Evolutionary conservation across 1,284 basidiomycete species (phyloP).

Genomic region (Stereum hirsutum): DNA sequence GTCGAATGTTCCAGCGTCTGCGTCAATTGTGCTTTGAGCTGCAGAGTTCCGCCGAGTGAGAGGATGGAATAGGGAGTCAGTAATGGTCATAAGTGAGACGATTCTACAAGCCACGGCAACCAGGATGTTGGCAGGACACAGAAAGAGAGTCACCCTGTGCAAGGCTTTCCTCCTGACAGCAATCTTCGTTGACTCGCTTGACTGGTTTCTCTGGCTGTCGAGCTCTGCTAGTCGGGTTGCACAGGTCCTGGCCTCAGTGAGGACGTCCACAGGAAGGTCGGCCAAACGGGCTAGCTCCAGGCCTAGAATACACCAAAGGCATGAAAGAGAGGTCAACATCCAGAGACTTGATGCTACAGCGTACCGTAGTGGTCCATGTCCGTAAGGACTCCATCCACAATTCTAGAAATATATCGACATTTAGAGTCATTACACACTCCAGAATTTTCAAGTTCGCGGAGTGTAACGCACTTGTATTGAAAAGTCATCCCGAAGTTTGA

Average conservation of each 20-base stretch:
- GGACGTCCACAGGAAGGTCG: conserved; percentile 64
- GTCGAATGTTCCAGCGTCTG: conserved; percentile 63
- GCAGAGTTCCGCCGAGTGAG: no score
- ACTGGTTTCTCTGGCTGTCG: conserved; percentile 46
- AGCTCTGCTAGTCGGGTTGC: conserved; percentile 50
- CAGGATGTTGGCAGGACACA: background rate
- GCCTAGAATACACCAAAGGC: no score
- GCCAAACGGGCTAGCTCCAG: conserved; percentile 80
- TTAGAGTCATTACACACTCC: background rate
- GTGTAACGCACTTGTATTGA: conserved; percentile 58
- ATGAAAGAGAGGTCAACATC: no score
- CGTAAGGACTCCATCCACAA: conserved; percentile 55
- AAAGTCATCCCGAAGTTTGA: conserved; percentile 64
- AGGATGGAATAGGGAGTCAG: conserved; percentile 16
- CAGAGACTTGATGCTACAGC: no score
- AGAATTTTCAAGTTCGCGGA: background rate
- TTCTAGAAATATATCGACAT: conserved; percentile 31
- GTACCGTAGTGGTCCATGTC: conserved; percentile 59
- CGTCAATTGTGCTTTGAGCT: conserved; percentile 15
- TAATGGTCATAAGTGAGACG: conserved; percentile 1
- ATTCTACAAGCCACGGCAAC: background rate
- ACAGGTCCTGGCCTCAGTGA: conserved; percentile 52
- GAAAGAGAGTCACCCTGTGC: conserved; percentile 37
- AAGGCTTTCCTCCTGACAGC: conserved; percentile 57
- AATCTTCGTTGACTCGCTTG: conserved; percentile 52